phyloP scores from a whole-genome alignment of 306 rosid genomes.

The Myrica gale region DNA sequence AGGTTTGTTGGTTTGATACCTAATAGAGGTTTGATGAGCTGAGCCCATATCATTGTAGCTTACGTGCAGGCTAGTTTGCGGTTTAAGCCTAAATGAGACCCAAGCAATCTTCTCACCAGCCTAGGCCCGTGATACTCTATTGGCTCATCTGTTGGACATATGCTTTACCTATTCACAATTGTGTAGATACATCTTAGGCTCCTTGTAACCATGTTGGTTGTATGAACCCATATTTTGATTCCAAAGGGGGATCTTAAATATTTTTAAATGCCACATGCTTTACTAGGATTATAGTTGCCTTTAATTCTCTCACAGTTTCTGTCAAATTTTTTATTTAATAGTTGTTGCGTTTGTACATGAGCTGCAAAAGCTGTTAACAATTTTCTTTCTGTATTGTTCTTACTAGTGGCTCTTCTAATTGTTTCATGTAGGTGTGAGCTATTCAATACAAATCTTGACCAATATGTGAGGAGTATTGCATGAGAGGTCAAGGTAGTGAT shows the following conservation, averaged over 20 bases:
- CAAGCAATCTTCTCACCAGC: neutral
- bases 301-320: neutral
- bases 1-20: neutral
- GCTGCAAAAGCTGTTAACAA: neutral
- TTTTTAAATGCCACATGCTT: neutral
- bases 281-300: neutral
- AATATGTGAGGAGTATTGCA: slow-evolving; percentile 79
- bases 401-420: slow-evolving; percentile 16
- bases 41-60: neutral
- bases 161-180: neutral
- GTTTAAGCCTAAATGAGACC: too few relatives aligned
- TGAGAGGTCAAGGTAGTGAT: slow-evolving; percentile 35
- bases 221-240: too few relatives aligned
- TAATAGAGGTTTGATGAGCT: neutral
- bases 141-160: neutral
- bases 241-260: too few relatives aligned
- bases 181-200: too few relatives aligned
- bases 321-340: neutral
- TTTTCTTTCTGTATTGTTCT: neutral
- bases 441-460: slow-evolving; percentile 86
- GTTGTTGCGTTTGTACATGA: neutral
- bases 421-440: slow-evolving; percentile 64
- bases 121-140: neutral
- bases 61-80: too few relatives aligned
- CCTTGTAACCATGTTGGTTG: neutral